phyloP scores from a whole-genome alignment of 371 early-diverging fungal genomes.

The Umbelopsis sp. region DNA sequence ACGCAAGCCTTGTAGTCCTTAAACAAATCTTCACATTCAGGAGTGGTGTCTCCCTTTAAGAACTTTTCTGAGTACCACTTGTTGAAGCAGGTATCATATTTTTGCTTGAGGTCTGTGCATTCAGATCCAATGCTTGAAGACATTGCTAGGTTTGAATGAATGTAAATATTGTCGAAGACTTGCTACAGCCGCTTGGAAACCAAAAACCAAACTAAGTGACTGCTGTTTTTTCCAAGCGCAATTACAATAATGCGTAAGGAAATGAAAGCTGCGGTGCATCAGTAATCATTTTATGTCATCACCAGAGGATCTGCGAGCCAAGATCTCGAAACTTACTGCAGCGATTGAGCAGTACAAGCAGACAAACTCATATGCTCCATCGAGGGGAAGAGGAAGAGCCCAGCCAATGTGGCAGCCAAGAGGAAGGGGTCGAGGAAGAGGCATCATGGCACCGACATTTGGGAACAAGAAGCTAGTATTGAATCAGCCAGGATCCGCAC shows the following conservation, averaged over 20 bases:
- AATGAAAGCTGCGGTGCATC: not conserved
- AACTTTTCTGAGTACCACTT: constrained; percentile 96
- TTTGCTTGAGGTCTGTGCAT: constrained; percentile 88
- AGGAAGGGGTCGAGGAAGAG: constrained; percentile 24
- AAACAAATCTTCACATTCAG: constrained; percentile 87
- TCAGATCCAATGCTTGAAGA: constrained; percentile 79
- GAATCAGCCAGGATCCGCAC: constrained; percentile 1
- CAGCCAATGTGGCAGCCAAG: not conserved
- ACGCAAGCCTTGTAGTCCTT: constrained; percentile 86
- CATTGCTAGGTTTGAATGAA: constrained; percentile 32
- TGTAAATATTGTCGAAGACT: not conserved
- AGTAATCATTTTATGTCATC: not conserved
- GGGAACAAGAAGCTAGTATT: constrained; percentile 19
- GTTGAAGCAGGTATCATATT: constrained; percentile 93
- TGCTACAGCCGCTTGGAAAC: not conserved
- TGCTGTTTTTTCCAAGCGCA: not conserved
- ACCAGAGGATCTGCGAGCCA: not conserved
- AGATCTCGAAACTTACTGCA: constrained; percentile 8
- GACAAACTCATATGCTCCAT: not conserved
- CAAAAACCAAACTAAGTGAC: not conserved
- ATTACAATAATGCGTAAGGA: not conserved
- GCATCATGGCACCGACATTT: constrained; percentile 16
- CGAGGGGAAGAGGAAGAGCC: not conserved
- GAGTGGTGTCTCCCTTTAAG: constrained; percentile 79
- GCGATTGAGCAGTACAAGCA: constrained; percentile 11